Percentiles rank a stretch among this genome's conserved stretches.
Evolutionary conservation across 352 stramenopile species (phyloP).

Genomic region (Stramenopiles sp.): DNA sequence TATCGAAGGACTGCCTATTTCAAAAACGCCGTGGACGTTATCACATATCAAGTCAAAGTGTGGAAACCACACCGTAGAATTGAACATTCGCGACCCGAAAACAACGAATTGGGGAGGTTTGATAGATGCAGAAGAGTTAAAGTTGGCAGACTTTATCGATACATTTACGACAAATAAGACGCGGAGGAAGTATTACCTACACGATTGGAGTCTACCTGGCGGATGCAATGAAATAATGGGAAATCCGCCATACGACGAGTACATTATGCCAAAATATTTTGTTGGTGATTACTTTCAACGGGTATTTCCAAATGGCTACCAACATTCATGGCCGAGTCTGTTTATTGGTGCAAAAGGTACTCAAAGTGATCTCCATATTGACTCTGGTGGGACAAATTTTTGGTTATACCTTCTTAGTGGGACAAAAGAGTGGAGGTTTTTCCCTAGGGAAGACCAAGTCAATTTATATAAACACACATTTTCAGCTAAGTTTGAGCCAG

Average conservation of each 20-base stretch:
- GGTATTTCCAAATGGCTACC: conserved; percentile 23
- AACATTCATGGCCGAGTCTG: conserved; percentile 26
- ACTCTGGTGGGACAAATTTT: conserved; percentile 29
- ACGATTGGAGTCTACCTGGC: background rate
- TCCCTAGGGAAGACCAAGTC: conserved; percentile 22
- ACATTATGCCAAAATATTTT: conserved; percentile 26
- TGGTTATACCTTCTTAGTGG: conserved; percentile 28
- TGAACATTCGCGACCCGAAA: background rate
- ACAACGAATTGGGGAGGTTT: conserved; percentile 7
- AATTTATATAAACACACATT: conserved; percentile 18
- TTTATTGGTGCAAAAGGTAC: conserved; percentile 26
- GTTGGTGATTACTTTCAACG: conserved; percentile 25
- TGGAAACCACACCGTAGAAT: background rate
- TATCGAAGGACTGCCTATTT: background rate
- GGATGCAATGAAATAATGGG: background rate
- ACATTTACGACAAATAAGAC: background rate
- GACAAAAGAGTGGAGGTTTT: conserved; percentile 25
- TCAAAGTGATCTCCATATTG: conserved; percentile 24
- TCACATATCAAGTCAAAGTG: background rate
- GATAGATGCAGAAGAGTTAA: background rate
- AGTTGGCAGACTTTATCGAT: background rate
- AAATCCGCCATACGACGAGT: conserved; percentile 12
- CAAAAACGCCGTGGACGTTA: conserved; percentile 6
- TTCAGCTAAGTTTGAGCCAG: conserved; percentile 20
- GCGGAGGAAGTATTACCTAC: background rate